A percentile compares a stretch with the other conserved stretches of the same genome.
Conservation (phyloP, 139 green algal species). For the Chlamydomonas schloesseri region DNA sequence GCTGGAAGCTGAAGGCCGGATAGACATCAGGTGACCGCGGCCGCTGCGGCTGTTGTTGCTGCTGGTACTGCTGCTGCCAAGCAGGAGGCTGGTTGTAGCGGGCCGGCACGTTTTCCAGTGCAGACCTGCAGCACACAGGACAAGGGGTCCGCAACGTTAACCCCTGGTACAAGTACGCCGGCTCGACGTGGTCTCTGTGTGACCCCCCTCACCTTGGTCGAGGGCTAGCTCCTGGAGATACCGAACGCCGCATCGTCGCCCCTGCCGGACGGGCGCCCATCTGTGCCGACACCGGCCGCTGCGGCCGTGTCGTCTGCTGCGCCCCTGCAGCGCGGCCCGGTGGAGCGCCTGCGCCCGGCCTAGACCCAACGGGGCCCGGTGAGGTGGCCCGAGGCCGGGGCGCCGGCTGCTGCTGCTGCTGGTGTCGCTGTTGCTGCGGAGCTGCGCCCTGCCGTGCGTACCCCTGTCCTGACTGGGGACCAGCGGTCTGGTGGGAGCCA, state of each 20-base stretch:
- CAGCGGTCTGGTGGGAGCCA: too few relatives aligned
- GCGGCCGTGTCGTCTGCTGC: background rate
- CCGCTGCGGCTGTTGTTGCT: background rate
- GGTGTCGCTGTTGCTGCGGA: background rate
- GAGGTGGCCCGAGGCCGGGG: background rate
- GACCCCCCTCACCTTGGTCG: too few relatives aligned
- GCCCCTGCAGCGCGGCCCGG: background rate
- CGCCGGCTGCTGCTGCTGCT: background rate
- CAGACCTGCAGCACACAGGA: constrained; percentile 8
- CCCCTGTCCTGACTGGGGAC: too few relatives aligned
- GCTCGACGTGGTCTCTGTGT: too few relatives aligned
- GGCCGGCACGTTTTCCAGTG: background rate
- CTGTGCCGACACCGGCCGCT: background rate
- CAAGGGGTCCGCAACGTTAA: too few relatives aligned
- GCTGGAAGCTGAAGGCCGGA: constrained; percentile 10
- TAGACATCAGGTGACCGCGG: background rate
- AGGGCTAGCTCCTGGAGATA: too few relatives aligned
- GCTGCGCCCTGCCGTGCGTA: too few relatives aligned
- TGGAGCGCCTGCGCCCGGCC: background rate
- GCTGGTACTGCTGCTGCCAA: background rate
- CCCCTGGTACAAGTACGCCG: too few relatives aligned
- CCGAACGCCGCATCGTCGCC: too few relatives aligned
- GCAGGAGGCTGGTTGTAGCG: constrained; percentile 8
- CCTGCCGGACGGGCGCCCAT: too few relatives aligned
- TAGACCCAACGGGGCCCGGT: background rate